Conservation (phyloP, 768 basidiomycete genomes). For the Coprinopsis cinerea region DNA sequence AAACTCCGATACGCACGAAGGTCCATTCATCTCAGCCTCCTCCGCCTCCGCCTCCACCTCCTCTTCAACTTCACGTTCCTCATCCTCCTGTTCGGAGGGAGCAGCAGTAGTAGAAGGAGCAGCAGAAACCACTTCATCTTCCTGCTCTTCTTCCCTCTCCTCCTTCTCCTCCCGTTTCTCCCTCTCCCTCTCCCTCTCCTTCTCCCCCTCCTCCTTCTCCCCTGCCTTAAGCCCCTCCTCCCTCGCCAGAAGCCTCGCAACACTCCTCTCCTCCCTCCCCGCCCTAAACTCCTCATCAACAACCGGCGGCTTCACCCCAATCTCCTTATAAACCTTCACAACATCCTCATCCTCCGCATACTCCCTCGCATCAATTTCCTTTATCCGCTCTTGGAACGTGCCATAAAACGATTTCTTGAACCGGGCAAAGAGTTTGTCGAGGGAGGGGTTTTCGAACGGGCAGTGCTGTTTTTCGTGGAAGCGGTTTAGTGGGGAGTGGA, state of each 20-base stretch:
- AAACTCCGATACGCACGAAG: not conserved
- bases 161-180: too few relatives aligned
- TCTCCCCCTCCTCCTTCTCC: not conserved
- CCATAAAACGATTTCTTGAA: constrained; percentile 44
- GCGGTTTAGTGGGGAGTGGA: not conserved
- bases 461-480: constrained; percentile 40
- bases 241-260: not conserved
- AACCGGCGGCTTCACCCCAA: constrained; percentile 11
- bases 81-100: too few relatives aligned
- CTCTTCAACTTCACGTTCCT: too few relatives aligned
- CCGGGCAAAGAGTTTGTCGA: constrained; percentile 49
- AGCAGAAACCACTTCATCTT: not conserved
- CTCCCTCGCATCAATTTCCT: constrained; percentile 28
- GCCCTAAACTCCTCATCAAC: constrained; percentile 8
- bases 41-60: too few relatives aligned
- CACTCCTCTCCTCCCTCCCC: not conserved
- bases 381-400: constrained; percentile 36
- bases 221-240: not conserved
- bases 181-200: too few relatives aligned
- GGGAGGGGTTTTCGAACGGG: constrained; percentile 48
- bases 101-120: too few relatives aligned
- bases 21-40: too few relatives aligned
- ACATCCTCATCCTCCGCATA: constrained; percentile 33
- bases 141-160: not conserved
- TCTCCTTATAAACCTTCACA: constrained; percentile 12